Evolutionary conservation across 306 rosid genomes (phyloP).

Genomic region (Canavalia gladiata): DNA sequence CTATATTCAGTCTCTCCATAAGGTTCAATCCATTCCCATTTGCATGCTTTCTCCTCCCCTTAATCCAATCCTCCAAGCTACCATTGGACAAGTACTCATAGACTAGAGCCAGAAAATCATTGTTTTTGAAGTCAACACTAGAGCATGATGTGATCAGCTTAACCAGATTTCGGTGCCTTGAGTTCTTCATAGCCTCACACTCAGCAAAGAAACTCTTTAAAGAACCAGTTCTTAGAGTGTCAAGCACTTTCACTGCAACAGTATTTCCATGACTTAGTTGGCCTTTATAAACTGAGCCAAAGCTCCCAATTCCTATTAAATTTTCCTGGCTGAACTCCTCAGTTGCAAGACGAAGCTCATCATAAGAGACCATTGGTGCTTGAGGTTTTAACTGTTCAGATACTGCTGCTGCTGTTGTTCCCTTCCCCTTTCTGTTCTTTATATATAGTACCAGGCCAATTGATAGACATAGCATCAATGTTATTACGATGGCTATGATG

Average conservation of each 20-base stretch:
- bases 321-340: constrained; percentile 60
- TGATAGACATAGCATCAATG: constrained; percentile 50
- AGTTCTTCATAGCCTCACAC: constrained; percentile 71
- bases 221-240: constrained; percentile 54
- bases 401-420: constrained; percentile 13
- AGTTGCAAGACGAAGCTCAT: constrained; percentile 69
- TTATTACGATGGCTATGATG: constrained; percentile 34
- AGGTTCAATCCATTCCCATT: constrained; percentile 61
- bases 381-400: constrained; percentile 46
- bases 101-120: constrained; percentile 73
- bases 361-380: constrained; percentile 63
- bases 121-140: constrained; percentile 68
- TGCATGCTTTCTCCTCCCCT: constrained; percentile 56
- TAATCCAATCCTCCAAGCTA: constrained; percentile 82
- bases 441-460: constrained; percentile 51
- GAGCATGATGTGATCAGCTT: constrained; percentile 80
- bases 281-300: constrained; percentile 78
- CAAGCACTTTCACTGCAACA: constrained; percentile 78
- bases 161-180: constrained; percentile 78
- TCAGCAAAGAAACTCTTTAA: constrained; percentile 80
- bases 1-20: constrained; percentile 69
- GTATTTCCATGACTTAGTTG: constrained; percentile 52
- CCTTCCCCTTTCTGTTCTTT: constrained; percentile 46
- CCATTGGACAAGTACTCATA: constrained; percentile 76
- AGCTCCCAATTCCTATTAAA: constrained; percentile 70